These are phyloP conservation scores for Paramecium primaurelia DNA, from an alignment of 73 alveolate species.

Conservation along the genomic window DNA sequence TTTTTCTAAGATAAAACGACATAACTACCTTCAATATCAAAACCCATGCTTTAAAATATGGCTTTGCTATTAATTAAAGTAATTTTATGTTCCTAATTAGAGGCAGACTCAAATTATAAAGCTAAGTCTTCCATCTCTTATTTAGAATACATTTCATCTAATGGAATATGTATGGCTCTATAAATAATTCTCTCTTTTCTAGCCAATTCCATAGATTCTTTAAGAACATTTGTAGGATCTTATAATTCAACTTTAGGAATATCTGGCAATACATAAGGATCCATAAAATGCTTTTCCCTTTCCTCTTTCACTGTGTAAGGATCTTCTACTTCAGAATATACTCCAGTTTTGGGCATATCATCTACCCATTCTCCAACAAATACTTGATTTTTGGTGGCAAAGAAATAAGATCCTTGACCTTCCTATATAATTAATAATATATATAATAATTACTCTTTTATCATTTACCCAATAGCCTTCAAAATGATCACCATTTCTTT, in stretches of 20 bases:
- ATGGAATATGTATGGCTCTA: constrained; percentile 57
- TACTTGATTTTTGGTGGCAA: constrained; percentile 72
- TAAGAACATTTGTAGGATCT: constrained; percentile 80
- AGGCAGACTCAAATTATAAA: constrained; percentile 48
- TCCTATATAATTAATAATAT: constrained; percentile 33
- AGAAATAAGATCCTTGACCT: constrained; percentile 89
- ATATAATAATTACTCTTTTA: constrained; percentile 52
- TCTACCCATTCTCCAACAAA: constrained; percentile 96
- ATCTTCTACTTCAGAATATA: constrained; percentile 90
- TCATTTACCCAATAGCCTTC: constrained; percentile 94
- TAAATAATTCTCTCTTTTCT: constrained; percentile 68
- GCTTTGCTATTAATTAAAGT: constrained; percentile 33
- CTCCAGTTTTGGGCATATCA: constrained; percentile 90
- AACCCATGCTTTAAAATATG: constrained; percentile 45
- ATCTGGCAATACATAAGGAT: constrained; percentile 81
- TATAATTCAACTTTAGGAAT: constrained; percentile 72
- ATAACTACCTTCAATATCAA: constrained; percentile 49
- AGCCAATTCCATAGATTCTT: constrained; percentile 78
- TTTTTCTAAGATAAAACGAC: not conserved
- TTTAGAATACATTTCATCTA: constrained; percentile 47
- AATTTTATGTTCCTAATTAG: constrained; percentile 37
- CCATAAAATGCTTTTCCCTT: constrained; percentile 76
- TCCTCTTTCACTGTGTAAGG: constrained; percentile 69
- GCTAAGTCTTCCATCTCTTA: constrained; percentile 50
- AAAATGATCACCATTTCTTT: constrained; percentile 86